Evolutionary conservation across 1,139 yeast species (phyloP).

Genomic region (Sugiyamaella paludigena): DNA sequence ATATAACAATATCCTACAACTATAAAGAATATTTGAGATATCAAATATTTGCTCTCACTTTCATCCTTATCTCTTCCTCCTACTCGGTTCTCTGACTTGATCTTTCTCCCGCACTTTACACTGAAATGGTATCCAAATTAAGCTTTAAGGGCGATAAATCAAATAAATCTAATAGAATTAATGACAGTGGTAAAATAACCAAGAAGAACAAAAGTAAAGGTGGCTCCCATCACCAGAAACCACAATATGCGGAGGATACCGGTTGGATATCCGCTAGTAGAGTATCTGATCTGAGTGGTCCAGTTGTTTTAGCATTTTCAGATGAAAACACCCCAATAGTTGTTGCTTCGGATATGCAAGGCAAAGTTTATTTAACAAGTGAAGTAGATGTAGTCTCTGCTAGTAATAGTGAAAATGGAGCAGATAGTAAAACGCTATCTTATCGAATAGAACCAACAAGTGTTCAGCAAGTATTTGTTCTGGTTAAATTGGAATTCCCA

Average conservation of each 20-base stretch:
- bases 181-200: neutral
- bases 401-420: slow-evolving; percentile 11
- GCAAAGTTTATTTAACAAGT: slow-evolving; percentile 26
- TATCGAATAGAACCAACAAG: slow-evolving; percentile 39
- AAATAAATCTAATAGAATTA: slow-evolving; percentile 28
- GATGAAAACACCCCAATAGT: slow-evolving; percentile 23
- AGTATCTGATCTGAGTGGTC: slow-evolving; percentile 41
- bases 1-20: too few relatives aligned
- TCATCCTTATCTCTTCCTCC: neutral
- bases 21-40: neutral
- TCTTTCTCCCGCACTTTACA: too few relatives aligned
- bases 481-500: slow-evolving; percentile 31
- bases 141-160: slow-evolving; percentile 45
- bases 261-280: slow-evolving; percentile 43
- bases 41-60: too few relatives aligned
- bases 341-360: slow-evolving; percentile 28
- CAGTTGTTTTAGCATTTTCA: slow-evolving; percentile 33
- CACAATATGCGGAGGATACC: slow-evolving; percentile 17
- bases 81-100: neutral
- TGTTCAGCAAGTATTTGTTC: slow-evolving; percentile 42
- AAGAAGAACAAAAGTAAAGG: neutral
- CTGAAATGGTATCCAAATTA: slow-evolving; percentile 47
- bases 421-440: slow-evolving; percentile 13
- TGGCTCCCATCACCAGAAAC: too few relatives aligned
- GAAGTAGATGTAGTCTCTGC: slow-evolving; percentile 23